phyloP scores from a whole-genome alignment of 108 stramenopile species.

The Cyclotella kingstonii region DNA sequence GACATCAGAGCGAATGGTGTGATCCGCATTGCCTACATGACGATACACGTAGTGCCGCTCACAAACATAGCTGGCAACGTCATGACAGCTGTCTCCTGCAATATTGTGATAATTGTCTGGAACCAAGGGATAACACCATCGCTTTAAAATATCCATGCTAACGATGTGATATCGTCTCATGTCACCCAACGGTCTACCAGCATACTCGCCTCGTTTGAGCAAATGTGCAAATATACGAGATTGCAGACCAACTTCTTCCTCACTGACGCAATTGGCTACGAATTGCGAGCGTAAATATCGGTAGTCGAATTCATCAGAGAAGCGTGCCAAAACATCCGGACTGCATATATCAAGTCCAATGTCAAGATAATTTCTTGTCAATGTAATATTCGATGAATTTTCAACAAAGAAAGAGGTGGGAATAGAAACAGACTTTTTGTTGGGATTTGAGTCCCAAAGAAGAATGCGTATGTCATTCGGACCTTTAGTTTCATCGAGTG shows the following conservation, averaged over 20 bases:
- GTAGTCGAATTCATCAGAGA: conserved; percentile 97
- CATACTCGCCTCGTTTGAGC: conserved; percentile 70
- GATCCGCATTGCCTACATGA: conserved; percentile 34
- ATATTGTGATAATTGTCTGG: conserved; percentile 65
- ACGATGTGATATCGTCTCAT: conserved; percentile 83
- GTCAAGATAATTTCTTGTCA: conserved; percentile 87
- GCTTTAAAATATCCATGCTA: conserved; percentile 78
- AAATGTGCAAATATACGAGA: conserved; percentile 84
- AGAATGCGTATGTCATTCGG: conserved; percentile 67
- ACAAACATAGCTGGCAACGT: conserved; percentile 39
- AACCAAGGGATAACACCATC: conserved; percentile 96
- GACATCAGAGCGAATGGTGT: conserved; percentile 51
- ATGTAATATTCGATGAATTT: conserved; percentile 60
- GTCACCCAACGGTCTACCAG: conserved; percentile 83
- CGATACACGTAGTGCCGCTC: conserved; percentile 62
- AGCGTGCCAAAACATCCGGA: conserved; percentile 94
- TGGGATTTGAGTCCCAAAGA: conserved; percentile 59
- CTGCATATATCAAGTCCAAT: conserved; percentile 95
- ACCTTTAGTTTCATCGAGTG: conserved; percentile 53
- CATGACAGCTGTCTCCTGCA: conserved; percentile 31
- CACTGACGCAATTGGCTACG: conserved; percentile 89
- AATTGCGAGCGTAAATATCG: conserved; percentile 84
- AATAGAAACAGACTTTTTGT: conserved; percentile 35
- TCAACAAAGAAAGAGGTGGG: conserved; percentile 78
- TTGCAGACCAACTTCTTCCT: conserved; percentile 93